Conservation (phyloP, 805 yeast species). For the Teunomyces lycoperdinae region DNA sequence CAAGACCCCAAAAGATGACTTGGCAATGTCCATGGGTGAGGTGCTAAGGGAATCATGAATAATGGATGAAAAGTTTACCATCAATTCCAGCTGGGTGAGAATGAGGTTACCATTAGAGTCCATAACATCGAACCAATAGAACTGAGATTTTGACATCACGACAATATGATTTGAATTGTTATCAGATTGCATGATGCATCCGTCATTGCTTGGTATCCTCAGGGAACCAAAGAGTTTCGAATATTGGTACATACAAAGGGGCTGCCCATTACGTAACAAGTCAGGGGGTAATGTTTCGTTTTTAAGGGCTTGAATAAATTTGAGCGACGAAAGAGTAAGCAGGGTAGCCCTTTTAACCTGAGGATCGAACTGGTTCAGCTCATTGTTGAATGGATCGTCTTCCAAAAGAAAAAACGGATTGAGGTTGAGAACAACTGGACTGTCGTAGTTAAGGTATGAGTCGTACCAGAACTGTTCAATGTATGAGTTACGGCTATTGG, state of each 20-base stretch:
- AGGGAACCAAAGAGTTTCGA: conserved; percentile 83
- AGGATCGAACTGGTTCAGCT: conserved; percentile 32
- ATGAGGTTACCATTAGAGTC: conserved; percentile 70
- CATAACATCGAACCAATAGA: conserved; percentile 92
- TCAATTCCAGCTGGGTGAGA: conserved; percentile 71
- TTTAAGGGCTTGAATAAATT: conserved; percentile 77
- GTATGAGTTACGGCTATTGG: conserved; percentile 66
- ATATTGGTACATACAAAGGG: conserved; percentile 90
- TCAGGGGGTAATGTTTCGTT: conserved; percentile 74
- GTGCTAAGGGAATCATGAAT: conserved; percentile 65
- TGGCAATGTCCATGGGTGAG: conserved; percentile 58
- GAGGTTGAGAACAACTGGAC: conserved; percentile 86
- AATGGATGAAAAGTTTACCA: conserved; percentile 70
- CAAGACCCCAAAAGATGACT: conserved; percentile 80
- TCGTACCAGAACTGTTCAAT: conserved; percentile 96
- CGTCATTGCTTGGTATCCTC: conserved; percentile 74
- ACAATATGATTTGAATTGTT: conserved; percentile 73
- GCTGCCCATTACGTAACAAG: conserved; percentile 53
- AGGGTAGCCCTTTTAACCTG: conserved; percentile 83
- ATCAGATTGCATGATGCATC: conserved; percentile 86
- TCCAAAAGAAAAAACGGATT: conserved; percentile 89
- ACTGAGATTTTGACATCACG: conserved; percentile 80
- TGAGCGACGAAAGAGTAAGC: conserved; percentile 69
- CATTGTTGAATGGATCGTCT: conserved; percentile 81
- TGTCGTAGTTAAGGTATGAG: conserved; percentile 80